Percentiles rank a stretch among this genome's conserved stretches.
Evolutionary conservation across 2,329 filamentous ascomycete genomes (phyloP).

Genomic region (Verticillium dahliae): DNA sequence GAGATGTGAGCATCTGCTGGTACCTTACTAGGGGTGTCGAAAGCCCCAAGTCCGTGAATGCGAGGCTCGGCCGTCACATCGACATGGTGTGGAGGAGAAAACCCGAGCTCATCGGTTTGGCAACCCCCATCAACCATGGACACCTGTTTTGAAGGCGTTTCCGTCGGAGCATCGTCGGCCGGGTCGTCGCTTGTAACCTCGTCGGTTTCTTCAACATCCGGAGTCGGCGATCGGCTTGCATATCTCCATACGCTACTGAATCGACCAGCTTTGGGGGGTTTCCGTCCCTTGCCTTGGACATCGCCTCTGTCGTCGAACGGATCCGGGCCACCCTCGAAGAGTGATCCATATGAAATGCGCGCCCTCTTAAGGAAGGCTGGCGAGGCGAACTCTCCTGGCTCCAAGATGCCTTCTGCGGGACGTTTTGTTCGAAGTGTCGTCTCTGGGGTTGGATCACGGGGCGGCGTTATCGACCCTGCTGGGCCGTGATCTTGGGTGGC

Average conservation of each 20-base stretch:
- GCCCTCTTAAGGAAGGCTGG: constrained; percentile 74
- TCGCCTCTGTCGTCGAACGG: constrained; percentile 65
- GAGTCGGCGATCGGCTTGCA: constrained; percentile 63
- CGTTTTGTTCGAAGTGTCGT: constrained; percentile 23
- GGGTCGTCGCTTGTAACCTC: constrained; percentile 1
- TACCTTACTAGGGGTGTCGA: neutral
- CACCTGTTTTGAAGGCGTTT: constrained; percentile 9
- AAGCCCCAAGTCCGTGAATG: neutral
- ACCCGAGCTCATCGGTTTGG: constrained; percentile 20
- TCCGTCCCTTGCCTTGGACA: constrained; percentile 55
- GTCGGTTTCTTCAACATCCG: constrained; percentile 40
- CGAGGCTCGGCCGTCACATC: constrained; percentile 9
- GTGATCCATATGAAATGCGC: constrained; percentile 61
- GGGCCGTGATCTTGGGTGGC: neutral
- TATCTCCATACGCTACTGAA: constrained; percentile 69
- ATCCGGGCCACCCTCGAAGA: constrained; percentile 59
- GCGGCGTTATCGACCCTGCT: neutral
- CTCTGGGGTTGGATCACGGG: constrained; percentile 8
- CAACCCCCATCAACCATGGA: constrained; percentile 22
- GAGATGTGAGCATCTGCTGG: neutral
- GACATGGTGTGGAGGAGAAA: constrained; percentile 10
- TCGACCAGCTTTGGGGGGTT: constrained; percentile 62
- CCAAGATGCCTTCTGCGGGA: constrained; percentile 24
- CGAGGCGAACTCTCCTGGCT: constrained; percentile 58
- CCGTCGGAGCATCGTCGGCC: neutral